Evolutionary conservation across 257 asterid genomes (phyloP), one percentile per base, ranked within the genome.

Genomic region (Ilex asprella): DNA sequence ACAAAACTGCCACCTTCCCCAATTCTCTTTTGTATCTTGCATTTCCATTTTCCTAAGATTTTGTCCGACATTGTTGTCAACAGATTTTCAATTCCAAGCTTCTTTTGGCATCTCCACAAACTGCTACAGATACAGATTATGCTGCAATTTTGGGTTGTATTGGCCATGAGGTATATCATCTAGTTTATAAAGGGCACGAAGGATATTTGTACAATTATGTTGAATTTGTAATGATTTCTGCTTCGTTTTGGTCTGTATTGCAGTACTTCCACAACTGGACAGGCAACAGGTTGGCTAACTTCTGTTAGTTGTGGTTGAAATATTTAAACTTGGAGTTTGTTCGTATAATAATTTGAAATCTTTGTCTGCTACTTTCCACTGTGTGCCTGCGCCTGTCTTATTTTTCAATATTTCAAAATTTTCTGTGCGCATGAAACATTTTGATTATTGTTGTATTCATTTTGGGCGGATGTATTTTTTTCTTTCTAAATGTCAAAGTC

Each of bases 261-360:
- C 95, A 91, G 99, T 92, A 92, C 66, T 92, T 92, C 64, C 99
- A 92, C 94, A 92, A 89, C 75, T 92, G 99, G 99, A 89, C 99
- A 12, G 99, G 99, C 67, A 92, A 92, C 87, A 86, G 99, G 97
- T 92, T 66, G 47, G 81, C 69, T 55, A 15, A 15, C 35, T 41
- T 15, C 29, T 62, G 41, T 60, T 65, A 46, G 12, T 51, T 21
- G 55, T 21, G 27, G 27, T 68, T 67, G 31, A 65, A 60, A 39
- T 46, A n/a, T 46, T 58, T 47, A 16, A 30, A 30, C 21, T 59
- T 60, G 9, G 41, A 43, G 46, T 39, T 47, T 39, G 64, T 55
- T 31, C 12, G 54, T 55, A 55, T 54, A 16, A n/a, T 46, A 56
- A 66, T 75, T 39, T 50, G 41, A 65, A 14, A 46, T 46, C 52